Base-by-base conservation (phyloP, 345 rosid genomes). In the Populus davidiana region DNA sequence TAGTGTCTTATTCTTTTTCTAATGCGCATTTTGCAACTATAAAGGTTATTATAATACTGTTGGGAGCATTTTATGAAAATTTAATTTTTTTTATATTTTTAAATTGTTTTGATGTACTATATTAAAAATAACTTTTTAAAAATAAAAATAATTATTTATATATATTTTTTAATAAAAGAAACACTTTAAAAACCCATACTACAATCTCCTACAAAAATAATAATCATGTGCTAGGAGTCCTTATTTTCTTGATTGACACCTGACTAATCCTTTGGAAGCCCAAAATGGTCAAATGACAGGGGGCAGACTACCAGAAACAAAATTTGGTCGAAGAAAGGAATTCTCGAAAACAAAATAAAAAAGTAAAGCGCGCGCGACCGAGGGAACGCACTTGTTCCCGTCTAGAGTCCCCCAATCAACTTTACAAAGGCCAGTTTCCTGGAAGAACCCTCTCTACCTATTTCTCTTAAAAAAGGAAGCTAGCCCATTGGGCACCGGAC, bases 341-440 rank as follows among this genome's bases (percentile, higher is more conserved):
- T 77, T 39, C 33, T 16, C 6, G 25, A 25, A 8, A 64, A 7
- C 72, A 52, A 3, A 69, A 77, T 65, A 74, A 76, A 12, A 77
- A 69, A 20, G 38, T 62, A 77, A 29, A 6, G 17, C 69, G 54
- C 2, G 39, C 50, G 13, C 27, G 43, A 44, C 21, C 59, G 75
- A 77, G 78, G 43, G 70, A 29, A 82, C 11, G 29, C 68, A 62
- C 31, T 6, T 8, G 35, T 65, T 68, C 80, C 33, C 27, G 69
- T 44, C 66, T 63, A 44, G 62, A 67, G 67, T 61, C 75, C 82
- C 87, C 67, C 74, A 84, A 10, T 12, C 90, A 87, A 83, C 86
- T 85, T 81, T 85, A 82, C 89, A 81, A 76, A 77, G 79, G 80
- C 89, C 82, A 82, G 80, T 83, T 87, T 89, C 91, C 86, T 33